Base-by-base conservation (phyloP, 2,329 filamentous ascomycete genomes). In the Microdochium bolleyi region DNA sequence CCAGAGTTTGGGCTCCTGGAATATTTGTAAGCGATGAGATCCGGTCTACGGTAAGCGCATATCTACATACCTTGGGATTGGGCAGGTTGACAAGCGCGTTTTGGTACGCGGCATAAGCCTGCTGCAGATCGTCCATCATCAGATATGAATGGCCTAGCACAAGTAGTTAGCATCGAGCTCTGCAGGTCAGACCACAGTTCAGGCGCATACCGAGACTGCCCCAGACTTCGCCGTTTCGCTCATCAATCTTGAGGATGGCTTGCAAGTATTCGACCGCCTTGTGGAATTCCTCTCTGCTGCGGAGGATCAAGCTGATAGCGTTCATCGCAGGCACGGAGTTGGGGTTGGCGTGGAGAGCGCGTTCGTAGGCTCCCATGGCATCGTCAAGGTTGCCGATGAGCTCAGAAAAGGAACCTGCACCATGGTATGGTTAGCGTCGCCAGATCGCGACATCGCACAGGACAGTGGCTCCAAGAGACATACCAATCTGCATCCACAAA, bases 81-180 rank as follows among this genome's bases (percentile, higher is more conserved):
- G 87, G 84, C 41, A 99, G 77, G 69, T 97, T 92, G 57, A 96
- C 92, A 7, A 97, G 74, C 5, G 94, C 94, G 67, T 95, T 90
- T 68, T 99, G 94, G 67, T 99, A 99, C 1, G 94, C 92, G 30
- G 89, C 89, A 64, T 99, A 99, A 1, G 94, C 94, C 66, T 97
- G 91, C 71, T 97, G 94, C 32, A 97, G 73, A 64, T 96, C 92
- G 65, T 99, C 94, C 82, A 96, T 95, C 94, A 99, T 99, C 24
- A 99, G 78, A 67, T 92, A 95, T 73, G 94, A 97, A 69, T 97
- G 94, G n/a, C 94, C 90, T 92, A 60, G 14, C 48, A 30, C 16
- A 19, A 25, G 61, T 44, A 60, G 60, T 64, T 50, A 67, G 61
- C 52, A 41, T 16, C 37, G 4, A 16, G 7, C 4, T 16, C 16